Evolutionary conservation across 2,329 filamentous ascomycete species (phyloP).

Genomic region (Cercospora zeae-maydis): DNA sequence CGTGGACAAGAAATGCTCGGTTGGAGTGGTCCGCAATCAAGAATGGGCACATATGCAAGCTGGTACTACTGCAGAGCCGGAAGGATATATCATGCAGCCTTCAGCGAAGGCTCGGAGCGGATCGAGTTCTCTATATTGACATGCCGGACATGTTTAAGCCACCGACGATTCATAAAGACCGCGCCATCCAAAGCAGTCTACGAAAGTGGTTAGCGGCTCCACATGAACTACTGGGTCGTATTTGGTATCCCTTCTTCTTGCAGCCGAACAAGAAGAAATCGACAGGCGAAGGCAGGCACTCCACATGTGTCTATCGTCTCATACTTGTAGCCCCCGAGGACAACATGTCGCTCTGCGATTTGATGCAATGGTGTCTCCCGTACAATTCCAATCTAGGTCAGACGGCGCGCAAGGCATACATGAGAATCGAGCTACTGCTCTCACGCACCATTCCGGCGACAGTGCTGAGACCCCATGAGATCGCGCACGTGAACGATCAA

Average conservation of each 20-base stretch:
- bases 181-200: conserved; percentile 28
- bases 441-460: conserved; percentile 41
- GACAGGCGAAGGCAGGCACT: conserved; percentile 7
- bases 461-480: conserved; percentile 38
- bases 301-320: conserved; percentile 13
- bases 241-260: conserved; percentile 42
- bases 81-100: conserved; percentile 26
- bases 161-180: conserved; percentile 18
- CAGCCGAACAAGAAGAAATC: conserved; percentile 35
- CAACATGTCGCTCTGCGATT: conserved; percentile 13
- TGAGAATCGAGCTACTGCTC: conserved; percentile 42
- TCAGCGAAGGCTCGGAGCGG: conserved; percentile 34
- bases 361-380: conserved; percentile 43
- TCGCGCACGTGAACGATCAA: conserved; percentile 28
- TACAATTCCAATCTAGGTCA: conserved; percentile 37
- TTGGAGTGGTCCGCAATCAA: background rate
- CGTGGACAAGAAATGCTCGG: conserved; percentile 3
- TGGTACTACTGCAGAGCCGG: conserved; percentile 23
- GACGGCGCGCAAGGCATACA: conserved; percentile 42
- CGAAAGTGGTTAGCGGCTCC: conserved; percentile 37
- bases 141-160: conserved; percentile 33
- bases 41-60: conserved; percentile 22
- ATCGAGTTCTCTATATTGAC: conserved; percentile 44
- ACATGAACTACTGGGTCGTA: conserved; percentile 42
- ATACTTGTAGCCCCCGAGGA: conserved; percentile 28